Conservation (phyloP, 2,329 filamentous ascomycete genomes). For the Nigrospora osmanthi region DNA sequence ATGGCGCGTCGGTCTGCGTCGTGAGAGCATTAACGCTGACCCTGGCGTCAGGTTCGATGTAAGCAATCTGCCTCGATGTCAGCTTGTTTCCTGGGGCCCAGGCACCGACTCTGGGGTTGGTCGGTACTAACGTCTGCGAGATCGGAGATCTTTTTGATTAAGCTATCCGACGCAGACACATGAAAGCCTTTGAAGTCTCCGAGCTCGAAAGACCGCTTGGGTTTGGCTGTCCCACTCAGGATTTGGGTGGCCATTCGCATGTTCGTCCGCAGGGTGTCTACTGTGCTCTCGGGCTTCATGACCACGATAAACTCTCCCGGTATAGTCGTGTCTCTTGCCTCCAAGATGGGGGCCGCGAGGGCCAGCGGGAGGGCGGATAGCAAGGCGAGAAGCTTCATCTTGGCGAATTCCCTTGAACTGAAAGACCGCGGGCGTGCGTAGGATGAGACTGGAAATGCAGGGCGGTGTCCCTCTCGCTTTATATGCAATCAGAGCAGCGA, state of each 20-base stretch:
- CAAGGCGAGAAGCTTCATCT: constrained; percentile 14
- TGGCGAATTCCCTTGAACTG: not conserved
- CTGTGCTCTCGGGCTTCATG: constrained; percentile 14
- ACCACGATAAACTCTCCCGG: constrained; percentile 19
- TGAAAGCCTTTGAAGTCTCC: constrained; percentile 17
- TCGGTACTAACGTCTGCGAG: constrained; percentile 11
- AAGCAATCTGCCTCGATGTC: constrained; percentile 12
- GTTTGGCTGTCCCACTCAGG: constrained; percentile 6
- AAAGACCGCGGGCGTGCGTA: too few relatives aligned
- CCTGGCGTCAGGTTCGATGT: constrained; percentile 14
- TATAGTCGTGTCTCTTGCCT: constrained; percentile 11
- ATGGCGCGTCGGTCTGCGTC: constrained; percentile 28
- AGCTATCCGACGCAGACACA: constrained; percentile 13
- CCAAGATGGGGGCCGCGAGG: constrained; percentile 16
- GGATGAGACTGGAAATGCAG: too few relatives aligned
- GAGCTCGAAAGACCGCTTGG: constrained; percentile 14
- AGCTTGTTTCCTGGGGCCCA: not conserved
- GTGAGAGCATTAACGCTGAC: constrained; percentile 9
- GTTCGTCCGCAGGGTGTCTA: constrained; percentile 2
- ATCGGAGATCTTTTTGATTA: constrained; percentile 11
- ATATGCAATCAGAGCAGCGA: too few relatives aligned
- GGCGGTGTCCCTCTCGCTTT: too few relatives aligned
- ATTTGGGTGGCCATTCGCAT: constrained; percentile 1
- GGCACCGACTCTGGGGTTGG: too few relatives aligned
- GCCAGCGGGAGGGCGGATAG: constrained; percentile 10